phyloP scores from a whole-genome alignment of 306 rosid genomes.

The Quercus agrifolia region DNA sequence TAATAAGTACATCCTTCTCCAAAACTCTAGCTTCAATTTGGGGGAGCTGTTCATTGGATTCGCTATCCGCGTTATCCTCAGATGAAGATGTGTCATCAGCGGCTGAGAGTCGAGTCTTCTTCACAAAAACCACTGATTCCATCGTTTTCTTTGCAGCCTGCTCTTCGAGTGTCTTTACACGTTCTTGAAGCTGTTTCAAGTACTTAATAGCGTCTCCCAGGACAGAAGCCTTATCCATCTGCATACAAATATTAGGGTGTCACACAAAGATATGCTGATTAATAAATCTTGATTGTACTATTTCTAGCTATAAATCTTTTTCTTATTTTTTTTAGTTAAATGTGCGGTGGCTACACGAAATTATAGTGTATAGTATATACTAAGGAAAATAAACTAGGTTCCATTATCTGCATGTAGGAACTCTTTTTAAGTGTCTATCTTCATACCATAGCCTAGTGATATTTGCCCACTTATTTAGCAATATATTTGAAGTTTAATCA shows the following conservation, averaged over 20 bases:
- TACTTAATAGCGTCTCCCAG: conserved; percentile 70
- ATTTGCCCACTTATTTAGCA: no score
- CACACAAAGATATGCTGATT: not conserved
- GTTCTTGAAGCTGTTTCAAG: conserved; percentile 60
- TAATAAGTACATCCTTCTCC: conserved; percentile 53
- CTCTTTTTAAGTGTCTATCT: not conserved
- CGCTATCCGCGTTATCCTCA: conserved; percentile 27
- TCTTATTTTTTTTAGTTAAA: not conserved
- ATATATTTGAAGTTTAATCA: no score
- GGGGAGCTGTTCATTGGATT: conserved; percentile 38
- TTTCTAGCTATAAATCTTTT: not conserved
- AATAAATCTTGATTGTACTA: no score
- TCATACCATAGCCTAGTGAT: no score
- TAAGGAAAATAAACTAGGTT: not conserved
- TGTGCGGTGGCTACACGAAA: not conserved
- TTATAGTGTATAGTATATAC: not conserved
- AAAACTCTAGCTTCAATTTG: conserved; percentile 72
- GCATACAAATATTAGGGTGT: conserved; percentile 3
- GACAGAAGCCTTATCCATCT: conserved; percentile 93
- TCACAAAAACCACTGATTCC: conserved; percentile 44
- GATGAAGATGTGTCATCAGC: conserved; percentile 32
- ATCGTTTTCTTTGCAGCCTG: conserved; percentile 34
- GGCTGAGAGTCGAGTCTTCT: conserved; percentile 37
- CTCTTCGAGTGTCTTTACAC: conserved; percentile 54
- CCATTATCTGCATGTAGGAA: not conserved